Base-by-base conservation (phyloP, 306 rosid genomes). In the Luffa aegyptiaca region DNA sequence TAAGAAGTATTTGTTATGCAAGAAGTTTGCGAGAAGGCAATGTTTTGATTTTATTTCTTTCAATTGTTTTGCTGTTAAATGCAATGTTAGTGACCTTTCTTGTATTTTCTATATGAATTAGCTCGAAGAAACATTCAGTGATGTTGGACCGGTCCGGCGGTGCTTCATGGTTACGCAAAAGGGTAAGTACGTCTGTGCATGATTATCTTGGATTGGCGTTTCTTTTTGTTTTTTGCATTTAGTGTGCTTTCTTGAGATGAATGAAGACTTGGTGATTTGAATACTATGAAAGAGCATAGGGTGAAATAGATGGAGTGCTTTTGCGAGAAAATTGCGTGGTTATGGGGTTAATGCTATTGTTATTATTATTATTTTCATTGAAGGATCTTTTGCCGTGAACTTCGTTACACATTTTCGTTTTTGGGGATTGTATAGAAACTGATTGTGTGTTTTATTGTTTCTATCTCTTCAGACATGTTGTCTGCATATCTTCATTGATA, bases 91-190 rank as follows among this genome's bases (percentile, higher is more conserved):
- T 46, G 41, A 62, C 0, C 45, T 82, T 78, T 71, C 20, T 56
- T 76, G 83, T 44, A 0, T 3, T 18, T 39, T 58, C 31, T 16
- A 39, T 61, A 4, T 51, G 42, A 33, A 45, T 83, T 90, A 94
- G 98, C 88, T 92, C 75, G 98, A 92, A 78, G 96, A 92, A 85
- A 82, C 92, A 0, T 93, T 93, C 86, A 85, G 93, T 64, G 97
- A 91, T 63, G 91, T 91, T 42, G 99, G 99, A 75, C 99, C 97
- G 36, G 84, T 93, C 64, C 83, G 97, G 84, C 91, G 97, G 48
- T 89, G 97, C 79, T 95, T 93, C 89, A 84, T 95, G 97, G 99
- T 91, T 79, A 87, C 87, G 1, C 83, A 88, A 59, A 91, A 91
- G 79, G 97, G 97, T 95, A 78, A 71, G 81, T 59, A 63, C 53